These are phyloP conservation scores for Bruguiera sexangula DNA, from an alignment of 345 rosid genomes.

Conservation along the genomic window DNA sequence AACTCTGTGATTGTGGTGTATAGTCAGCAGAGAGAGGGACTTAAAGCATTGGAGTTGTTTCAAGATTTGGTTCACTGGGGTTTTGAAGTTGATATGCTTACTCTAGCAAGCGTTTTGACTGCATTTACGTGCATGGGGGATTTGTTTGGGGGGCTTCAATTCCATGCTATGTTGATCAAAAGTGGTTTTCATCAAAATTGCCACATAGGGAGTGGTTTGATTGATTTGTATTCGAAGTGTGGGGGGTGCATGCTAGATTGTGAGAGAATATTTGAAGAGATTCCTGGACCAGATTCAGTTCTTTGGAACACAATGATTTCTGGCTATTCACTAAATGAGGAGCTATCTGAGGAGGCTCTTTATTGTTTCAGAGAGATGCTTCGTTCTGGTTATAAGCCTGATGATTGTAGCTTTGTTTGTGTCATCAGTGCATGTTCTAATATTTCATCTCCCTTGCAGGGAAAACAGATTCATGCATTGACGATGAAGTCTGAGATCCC, in stretches of 20 bases:
- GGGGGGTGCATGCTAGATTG: conserved; percentile 53
- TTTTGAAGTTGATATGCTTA: conserved; percentile 62
- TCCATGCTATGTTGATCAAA: conserved; percentile 64
- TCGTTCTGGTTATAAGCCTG: conserved; percentile 57
- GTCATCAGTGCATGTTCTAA: conserved; percentile 69
- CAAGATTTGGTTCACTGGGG: conserved; percentile 59
- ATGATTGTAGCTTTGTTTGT: conserved; percentile 87
- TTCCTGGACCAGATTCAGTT: conserved; percentile 58
- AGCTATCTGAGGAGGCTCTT: conserved; percentile 65
- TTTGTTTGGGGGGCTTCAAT: conserved; percentile 69
- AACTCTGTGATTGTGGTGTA: conserved; percentile 86
- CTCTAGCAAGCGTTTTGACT: conserved; percentile 77
- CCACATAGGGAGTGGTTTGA: conserved; percentile 85
- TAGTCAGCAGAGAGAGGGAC: conserved; percentile 78
- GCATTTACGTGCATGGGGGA: conserved; percentile 56
- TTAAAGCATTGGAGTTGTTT: conserved; percentile 56
- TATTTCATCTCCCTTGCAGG: conserved; percentile 72
- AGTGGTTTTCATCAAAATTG: conserved; percentile 65
- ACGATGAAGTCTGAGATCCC: conserved; percentile 61
- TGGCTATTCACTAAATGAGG: conserved; percentile 68
- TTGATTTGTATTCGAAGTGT: conserved; percentile 82
- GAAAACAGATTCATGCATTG: conserved; percentile 77
- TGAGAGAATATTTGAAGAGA: conserved; percentile 65
- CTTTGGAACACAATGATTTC: conserved; percentile 93
- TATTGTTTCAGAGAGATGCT: conserved; percentile 58